These are phyloP conservation scores for Dissophora ornata DNA, from an alignment of 192 early-diverging fungal species.

Conservation along the genomic window DNA sequence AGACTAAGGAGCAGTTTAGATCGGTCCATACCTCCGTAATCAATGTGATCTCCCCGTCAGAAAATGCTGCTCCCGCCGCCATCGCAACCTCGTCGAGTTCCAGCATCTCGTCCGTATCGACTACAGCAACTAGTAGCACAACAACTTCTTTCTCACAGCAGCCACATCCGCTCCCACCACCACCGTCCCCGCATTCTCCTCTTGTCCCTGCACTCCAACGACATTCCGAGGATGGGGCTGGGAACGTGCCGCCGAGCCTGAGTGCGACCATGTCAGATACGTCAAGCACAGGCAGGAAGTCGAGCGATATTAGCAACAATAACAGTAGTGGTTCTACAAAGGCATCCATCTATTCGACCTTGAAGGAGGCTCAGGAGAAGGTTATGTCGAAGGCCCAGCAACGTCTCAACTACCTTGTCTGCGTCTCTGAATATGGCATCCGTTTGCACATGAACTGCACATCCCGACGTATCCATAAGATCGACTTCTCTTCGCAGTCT, in stretches of 20 bases:
- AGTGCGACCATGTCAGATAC: conserved; percentile 23
- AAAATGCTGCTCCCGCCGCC: conserved; percentile 8
- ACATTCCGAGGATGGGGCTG: conserved; percentile 1
- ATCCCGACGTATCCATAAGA: conserved; percentile 38
- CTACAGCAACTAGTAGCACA: conserved; percentile 15
- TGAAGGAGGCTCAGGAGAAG: conserved; percentile 34
- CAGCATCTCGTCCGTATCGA: conserved; percentile 28
- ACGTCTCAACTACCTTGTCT: conserved; percentile 40
- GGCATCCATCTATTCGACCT: conserved; percentile 28
- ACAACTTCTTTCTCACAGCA: conserved; percentile 5
- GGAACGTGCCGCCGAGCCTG: too few species aligned
- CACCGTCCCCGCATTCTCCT: too few species aligned
- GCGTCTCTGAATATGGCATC: conserved; percentile 31
- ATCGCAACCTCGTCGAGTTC: conserved; percentile 11
- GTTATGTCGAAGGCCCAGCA: conserved; percentile 40
- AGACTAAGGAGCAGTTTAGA: conserved; percentile 33
- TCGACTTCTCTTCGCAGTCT: conserved; percentile 17
- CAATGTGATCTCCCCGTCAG: conserved; percentile 29
- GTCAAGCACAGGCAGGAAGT: background rate
- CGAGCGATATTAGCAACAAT: too few species aligned
- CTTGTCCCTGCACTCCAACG: too few species aligned
- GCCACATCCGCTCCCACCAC: background rate
- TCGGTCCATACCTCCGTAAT: conserved; percentile 43
- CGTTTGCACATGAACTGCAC: conserved; percentile 54
- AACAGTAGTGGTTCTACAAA: background rate